Base-by-base conservation (phyloP, 225 moss, liverwort and hornwort genomes). In the Climacium dendroides region DNA sequence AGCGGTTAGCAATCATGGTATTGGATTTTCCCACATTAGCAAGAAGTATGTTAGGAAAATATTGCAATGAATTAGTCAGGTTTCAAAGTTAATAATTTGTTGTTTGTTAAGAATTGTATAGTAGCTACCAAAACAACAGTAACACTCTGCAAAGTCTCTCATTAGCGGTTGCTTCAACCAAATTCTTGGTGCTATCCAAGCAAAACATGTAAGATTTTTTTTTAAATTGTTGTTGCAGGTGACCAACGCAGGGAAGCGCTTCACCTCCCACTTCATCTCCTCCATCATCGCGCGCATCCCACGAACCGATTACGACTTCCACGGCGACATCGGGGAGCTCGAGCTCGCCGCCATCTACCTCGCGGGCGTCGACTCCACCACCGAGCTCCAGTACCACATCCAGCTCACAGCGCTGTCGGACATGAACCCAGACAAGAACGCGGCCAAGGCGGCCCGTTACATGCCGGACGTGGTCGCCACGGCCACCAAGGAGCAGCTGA, bases 401-500 rank as follows among this genome's bases (percentile, higher is more conserved):
- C 88, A 88, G 75, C 52, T 88, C 15, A 77, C 88, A 6, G 88
- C 69, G 8, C 85, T 88, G 34, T 88, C 88, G 29, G 88, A 88
- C 43, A n/a, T 39, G 11, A 0, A 57, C 50, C 88, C 88, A 30
- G 85, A 5, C 22, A 37, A 78, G 34, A 85, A 88, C 39, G 78
- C 77, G 23, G 64, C 59, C 29, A 88, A 45, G 35, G 85, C 88
- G 19, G 88, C 88, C 16, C 88, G 88, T 55, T 50, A 43, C 59
- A 88, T 85, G 88, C 88, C 88, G 11, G 88, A 88, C 37, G 88
- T 85, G 48, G 88, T 88, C 6, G 88, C 88, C 16, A 88, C 88
- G 16, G 88, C 88, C 5, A 63, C 88, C 10, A 39, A 34, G 57
- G 88, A 88, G 75, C 88, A 88, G 84, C 85, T 88, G 48, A 11